phyloP scores from a whole-genome alignment of 2,329 filamentous ascomycete species.

The Cryphonectria radicalis region DNA sequence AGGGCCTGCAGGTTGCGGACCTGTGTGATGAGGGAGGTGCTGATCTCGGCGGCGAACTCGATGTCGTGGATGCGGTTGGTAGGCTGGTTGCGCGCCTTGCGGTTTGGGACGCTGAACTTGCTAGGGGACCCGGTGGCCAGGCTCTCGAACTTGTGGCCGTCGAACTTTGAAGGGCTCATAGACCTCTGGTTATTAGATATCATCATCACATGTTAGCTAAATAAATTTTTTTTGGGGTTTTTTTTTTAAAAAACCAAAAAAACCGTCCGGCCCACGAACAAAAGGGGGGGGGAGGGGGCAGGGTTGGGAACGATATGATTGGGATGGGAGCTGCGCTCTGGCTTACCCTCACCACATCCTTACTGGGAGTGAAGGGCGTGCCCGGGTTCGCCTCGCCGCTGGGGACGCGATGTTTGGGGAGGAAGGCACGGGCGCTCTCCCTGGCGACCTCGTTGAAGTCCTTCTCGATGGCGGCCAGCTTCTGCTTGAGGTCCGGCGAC shows the following conservation, averaged over 20 bases:
- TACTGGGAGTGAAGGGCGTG: constrained; percentile 59
- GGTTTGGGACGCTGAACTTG: constrained; percentile 84
- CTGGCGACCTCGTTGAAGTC: constrained; percentile 94
- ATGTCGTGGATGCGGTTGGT: constrained; percentile 91
- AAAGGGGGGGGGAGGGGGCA: too few species aligned
- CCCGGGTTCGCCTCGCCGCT: constrained; percentile 64
- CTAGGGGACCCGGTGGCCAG: constrained; percentile 85
- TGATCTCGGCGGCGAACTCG: constrained; percentile 98
- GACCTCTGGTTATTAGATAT: constrained; percentile 58
- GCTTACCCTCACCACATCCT: constrained; percentile 57
- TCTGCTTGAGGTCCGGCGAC: constrained; percentile 78
- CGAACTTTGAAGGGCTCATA: constrained; percentile 67
- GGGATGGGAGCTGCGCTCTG: constrained; percentile 14
- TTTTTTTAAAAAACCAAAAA: too few species aligned
- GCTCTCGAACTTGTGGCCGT: constrained; percentile 64
- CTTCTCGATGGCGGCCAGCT: constrained; percentile 84
- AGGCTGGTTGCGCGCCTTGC: constrained; percentile 89
- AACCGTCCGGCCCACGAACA: neutral
- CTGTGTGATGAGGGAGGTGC: constrained; percentile 90
- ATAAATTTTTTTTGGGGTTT: too few species aligned
- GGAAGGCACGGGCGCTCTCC: constrained; percentile 85
- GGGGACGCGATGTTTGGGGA: constrained; percentile 80
- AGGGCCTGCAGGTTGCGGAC: constrained; percentile 87
- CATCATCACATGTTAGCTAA: constrained; percentile 28
- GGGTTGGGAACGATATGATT: neutral